Percentiles rank a stretch among this genome's conserved stretches.
These are phyloP conservation scores for Lipomyces sp. DNA, from an alignment of 805 yeast species.

Conservation along the genomic window DNA sequence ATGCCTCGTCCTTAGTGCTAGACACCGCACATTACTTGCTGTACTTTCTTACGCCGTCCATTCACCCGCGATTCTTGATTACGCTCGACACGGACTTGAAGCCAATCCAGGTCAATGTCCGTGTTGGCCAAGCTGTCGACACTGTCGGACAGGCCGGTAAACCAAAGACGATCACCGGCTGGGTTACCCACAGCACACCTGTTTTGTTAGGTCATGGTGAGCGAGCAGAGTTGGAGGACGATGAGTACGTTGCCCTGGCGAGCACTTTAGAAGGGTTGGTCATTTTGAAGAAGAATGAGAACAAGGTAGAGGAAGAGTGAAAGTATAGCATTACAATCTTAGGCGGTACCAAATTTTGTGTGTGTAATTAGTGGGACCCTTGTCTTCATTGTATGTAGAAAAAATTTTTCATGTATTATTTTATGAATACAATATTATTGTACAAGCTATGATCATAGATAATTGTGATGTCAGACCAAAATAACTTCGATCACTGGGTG, in stretches of 20 bases:
- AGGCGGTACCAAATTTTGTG: not conserved
- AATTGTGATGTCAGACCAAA: not conserved
- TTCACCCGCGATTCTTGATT: conserved; percentile 89
- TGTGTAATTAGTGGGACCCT: not conserved
- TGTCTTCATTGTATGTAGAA: conserved; percentile 5
- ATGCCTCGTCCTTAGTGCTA: conserved; percentile 81
- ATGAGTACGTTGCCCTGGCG: conserved; percentile 83
- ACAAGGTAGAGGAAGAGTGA: conserved; percentile 25
- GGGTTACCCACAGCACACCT: conserved; percentile 99
- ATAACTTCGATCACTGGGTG: too few species aligned
- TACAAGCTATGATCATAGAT: not conserved
- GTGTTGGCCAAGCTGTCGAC: conserved; percentile 99
- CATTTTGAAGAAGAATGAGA: conserved; percentile 75
- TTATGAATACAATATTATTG: not conserved
- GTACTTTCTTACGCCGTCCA: conserved; percentile 83
- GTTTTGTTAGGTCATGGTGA: conserved; percentile 92
- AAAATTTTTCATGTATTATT: not conserved
- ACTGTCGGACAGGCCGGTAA: conserved; percentile 99
- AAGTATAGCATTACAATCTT: not conserved
- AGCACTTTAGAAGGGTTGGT: conserved; percentile 91
- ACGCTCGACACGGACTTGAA: conserved; percentile 90
- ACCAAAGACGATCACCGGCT: conserved; percentile 98
- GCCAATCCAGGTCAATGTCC: conserved; percentile 91
- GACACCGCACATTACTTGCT: conserved; percentile 74
- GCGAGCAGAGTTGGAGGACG: conserved; percentile 94